Evolutionary conservation across 345 rosid genomes (phyloP), one percentile per base, ranked within the genome.

Genomic region (Excoecaria agallocha): DNA sequence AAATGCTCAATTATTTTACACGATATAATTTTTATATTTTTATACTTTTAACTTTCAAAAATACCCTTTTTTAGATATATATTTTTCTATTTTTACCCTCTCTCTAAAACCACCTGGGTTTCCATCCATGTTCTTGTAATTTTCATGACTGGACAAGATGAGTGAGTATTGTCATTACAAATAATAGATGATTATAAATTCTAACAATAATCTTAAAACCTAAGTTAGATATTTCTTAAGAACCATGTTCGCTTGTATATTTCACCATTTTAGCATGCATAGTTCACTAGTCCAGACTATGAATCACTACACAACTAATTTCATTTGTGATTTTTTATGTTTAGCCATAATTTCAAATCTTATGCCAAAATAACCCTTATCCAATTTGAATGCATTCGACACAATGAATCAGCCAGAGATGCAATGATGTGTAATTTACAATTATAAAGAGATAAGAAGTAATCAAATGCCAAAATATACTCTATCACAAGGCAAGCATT

Each of bases 101-200:
- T 78, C 77, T 73, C 65, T 77, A 77, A 80, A 95, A 93, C 98
- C 99, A 95, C 84, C 88, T 84, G 0, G 99, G 96, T 70, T 82
- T 86, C 98, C 99, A 91, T 72, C 99, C 98, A 62, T 87, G 86
- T 80, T 91, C 98, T 81, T 95, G 98, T 79, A 93, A 70, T 79
- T 89, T 88, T 72, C 91, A 85, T 57, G 98, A 91, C 98, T 95
- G 91, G 68, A 54, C 19, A 45, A 25, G 39, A 80, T 10, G n/a
- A 61, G 62, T 60, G 30, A 39, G 56, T 69, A 39, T 38, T 56
- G 50, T 30, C 6, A 38, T 38, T 58, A 46, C 10, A 2, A 22
- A 20, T 41, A 45, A 41, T n/a, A 2, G 41, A 25, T 60, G 17
- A 30, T 30, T 8, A 37, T 0, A 24, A 3, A 59, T 15, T 52